These are phyloP conservation scores for Trypanosoma scelopori DNA, from an alignment of 208 protist genomes.

Conservation along the genomic window DNA sequence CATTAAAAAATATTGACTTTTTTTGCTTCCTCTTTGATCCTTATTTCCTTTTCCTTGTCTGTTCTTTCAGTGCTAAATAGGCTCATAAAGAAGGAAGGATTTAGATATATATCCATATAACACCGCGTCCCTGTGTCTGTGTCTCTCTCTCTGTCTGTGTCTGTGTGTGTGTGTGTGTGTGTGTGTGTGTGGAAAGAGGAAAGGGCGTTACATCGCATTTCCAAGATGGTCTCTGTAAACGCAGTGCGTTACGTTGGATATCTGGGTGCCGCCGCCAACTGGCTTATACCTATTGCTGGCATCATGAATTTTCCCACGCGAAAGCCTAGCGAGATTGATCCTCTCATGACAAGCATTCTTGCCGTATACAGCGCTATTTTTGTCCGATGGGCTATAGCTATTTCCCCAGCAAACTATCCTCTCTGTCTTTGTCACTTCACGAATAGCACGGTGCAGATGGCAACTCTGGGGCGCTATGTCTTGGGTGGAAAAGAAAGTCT, in stretches of 20 bases:
- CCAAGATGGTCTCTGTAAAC: conserved; percentile 66
- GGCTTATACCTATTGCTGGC: conserved; percentile 88
- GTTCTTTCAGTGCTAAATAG: no score
- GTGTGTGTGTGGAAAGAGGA: no score
- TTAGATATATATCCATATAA: no score
- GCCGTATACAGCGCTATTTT: conserved; percentile 81
- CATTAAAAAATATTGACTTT: no score
- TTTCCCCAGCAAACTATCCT: conserved; percentile 86
- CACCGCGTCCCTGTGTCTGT: no score
- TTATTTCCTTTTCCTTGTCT: no score
- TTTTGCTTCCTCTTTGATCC: no score
- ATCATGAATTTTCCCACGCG: conserved; percentile 84
- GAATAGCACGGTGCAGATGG: conserved; percentile 73
- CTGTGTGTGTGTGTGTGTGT: no score
- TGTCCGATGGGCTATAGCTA: conserved; percentile 82
- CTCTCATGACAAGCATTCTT: conserved; percentile 77
- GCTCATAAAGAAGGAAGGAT: no score
- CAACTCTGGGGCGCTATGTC: conserved; percentile 50
- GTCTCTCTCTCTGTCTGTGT: no score
- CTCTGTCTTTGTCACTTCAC: conserved; percentile 83
- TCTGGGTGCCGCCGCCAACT: conserved; percentile 82
- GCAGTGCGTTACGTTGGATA: conserved; percentile 80
- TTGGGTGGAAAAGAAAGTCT: conserved; percentile 23
- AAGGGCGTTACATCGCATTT: background rate
- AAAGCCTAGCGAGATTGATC: conserved; percentile 79